Evolutionary conservation across 2,329 filamentous ascomycete species (phyloP).

Genomic region (Tolypocladium endophyticum): DNA sequence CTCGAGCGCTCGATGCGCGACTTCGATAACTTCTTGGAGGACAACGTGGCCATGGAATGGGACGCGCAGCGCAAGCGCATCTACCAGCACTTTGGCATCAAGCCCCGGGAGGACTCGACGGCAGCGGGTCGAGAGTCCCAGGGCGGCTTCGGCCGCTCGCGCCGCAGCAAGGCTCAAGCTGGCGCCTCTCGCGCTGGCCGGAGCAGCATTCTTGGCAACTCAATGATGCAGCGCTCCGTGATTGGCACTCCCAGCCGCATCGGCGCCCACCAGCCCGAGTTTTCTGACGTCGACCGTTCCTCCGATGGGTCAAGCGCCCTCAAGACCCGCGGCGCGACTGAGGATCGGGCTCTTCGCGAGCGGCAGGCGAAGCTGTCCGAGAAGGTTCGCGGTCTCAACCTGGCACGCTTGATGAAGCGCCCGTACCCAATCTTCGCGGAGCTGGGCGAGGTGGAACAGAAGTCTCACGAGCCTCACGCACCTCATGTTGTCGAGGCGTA

Average conservation of each 20-base stretch:
- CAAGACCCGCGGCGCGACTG: slow-evolving; percentile 37
- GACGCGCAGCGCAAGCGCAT: slow-evolving; percentile 86
- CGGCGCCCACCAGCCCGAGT: slow-evolving; percentile 52
- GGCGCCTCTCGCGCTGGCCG: slow-evolving; percentile 47
- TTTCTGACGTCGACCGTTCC: slow-evolving; percentile 56
- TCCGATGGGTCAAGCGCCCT: slow-evolving; percentile 35
- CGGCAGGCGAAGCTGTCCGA: slow-evolving; percentile 76
- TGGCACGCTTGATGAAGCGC: slow-evolving; percentile 53
- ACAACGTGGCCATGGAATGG: slow-evolving; percentile 93
- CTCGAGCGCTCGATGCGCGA: slow-evolving; percentile 80
- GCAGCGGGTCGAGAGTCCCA: slow-evolving; percentile 35
- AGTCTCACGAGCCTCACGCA: slow-evolving; percentile 59
- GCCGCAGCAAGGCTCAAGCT: slow-evolving; percentile 36
- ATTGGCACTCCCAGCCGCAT: slow-evolving; percentile 70
- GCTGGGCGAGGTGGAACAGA: slow-evolving; percentile 63
- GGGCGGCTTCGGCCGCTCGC: slow-evolving; percentile 50
- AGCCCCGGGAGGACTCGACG: slow-evolving; percentile 39
- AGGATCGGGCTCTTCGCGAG: slow-evolving; percentile 69
- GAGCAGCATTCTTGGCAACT: slow-evolving; percentile 38
- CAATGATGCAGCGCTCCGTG: slow-evolving; percentile 69
- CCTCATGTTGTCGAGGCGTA: slow-evolving; percentile 75
- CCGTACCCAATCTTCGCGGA: slow-evolving; percentile 67
- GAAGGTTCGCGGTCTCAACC: slow-evolving; percentile 70
- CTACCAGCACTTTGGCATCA: slow-evolving; percentile 92
- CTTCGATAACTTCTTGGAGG: slow-evolving; percentile 88